phyloP scores from a whole-genome alignment of 352 stramenopile genomes.

The Peronosclerospora sorghi region DNA sequence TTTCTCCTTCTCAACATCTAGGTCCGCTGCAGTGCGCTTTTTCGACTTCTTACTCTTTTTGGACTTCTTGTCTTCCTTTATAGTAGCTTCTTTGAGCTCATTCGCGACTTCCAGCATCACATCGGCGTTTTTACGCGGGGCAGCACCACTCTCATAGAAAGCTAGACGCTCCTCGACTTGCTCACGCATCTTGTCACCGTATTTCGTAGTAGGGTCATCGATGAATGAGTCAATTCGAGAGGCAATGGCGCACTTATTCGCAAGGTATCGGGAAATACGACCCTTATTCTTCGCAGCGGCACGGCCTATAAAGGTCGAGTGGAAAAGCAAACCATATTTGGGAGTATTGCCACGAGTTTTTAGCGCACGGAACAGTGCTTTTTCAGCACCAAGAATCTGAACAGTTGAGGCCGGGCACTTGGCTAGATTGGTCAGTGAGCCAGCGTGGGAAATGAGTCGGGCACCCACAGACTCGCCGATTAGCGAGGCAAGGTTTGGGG shows the following conservation, averaged over 20 bases:
- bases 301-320: slow-evolving; percentile 99
- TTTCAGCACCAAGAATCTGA: slow-evolving; percentile 99
- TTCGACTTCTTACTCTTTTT: slow-evolving; percentile 76
- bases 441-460: slow-evolving; percentile 99
- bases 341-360: slow-evolving; percentile 99
- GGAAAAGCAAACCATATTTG: slow-evolving; percentile 99
- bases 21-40: slow-evolving; percentile 64
- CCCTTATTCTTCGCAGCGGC: slow-evolving; percentile 99
- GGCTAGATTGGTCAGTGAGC: slow-evolving; percentile 97
- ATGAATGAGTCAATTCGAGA: slow-evolving; percentile 99
- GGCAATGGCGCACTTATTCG: slow-evolving; percentile 99
- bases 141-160: slow-evolving; percentile 98
- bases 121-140: slow-evolving; percentile 97
- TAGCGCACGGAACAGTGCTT: slow-evolving; percentile 98
- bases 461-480: slow-evolving; percentile 99
- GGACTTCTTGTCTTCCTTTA: slow-evolving; percentile 38
- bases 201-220: slow-evolving; percentile 92
- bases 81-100: slow-evolving; percentile 70
- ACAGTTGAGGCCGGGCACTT: slow-evolving; percentile 99
- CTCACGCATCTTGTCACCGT: slow-evolving; percentile 97
- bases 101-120: slow-evolving; percentile 95
- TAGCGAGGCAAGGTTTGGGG: slow-evolving; percentile 96
- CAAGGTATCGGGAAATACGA: slow-evolving; percentile 97
- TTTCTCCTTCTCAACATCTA: slow-evolving; percentile 43
- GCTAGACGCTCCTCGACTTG: slow-evolving; percentile 99